phyloP scores from a whole-genome alignment of 805 yeast species.

The Candida tammaniensis region DNA sequence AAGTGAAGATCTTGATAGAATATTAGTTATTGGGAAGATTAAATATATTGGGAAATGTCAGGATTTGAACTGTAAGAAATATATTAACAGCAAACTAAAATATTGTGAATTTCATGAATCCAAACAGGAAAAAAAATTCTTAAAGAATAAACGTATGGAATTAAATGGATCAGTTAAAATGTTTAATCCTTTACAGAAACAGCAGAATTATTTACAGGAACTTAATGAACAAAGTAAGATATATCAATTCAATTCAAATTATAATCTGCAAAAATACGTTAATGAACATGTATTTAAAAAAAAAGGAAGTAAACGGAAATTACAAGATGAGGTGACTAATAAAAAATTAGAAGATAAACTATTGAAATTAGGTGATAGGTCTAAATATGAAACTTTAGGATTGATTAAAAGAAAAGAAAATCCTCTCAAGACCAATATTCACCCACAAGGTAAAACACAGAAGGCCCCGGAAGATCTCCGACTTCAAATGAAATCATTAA shows the following conservation, averaged over 20 bases:
- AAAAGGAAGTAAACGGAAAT: constrained; percentile 33
- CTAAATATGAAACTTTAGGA: constrained; percentile 20
- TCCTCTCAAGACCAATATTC: neutral
- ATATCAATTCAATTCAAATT: constrained; percentile 17
- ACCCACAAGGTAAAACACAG: constrained; percentile 1
- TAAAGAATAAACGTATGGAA: constrained; percentile 61
- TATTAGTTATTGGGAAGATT: constrained; percentile 74
- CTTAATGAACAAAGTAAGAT: constrained; percentile 23
- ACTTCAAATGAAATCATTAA: constrained; percentile 8
- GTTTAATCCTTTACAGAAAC: constrained; percentile 36
- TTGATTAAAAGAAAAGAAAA: constrained; percentile 11
- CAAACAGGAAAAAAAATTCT: constrained; percentile 11
- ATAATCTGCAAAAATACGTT: constrained; percentile 36
- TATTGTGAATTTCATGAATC: constrained; percentile 14
- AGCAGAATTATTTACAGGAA: constrained; percentile 9
- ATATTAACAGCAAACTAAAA: constrained; percentile 20
- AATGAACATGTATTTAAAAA: constrained; percentile 46
- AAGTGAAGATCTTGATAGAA: constrained; percentile 28
- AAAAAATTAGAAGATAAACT: constrained; percentile 37
- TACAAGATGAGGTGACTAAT: constrained; percentile 26
- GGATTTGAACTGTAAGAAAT: constrained; percentile 42
- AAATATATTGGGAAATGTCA: constrained; percentile 67
- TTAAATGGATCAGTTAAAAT: constrained; percentile 58
- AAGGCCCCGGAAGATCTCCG: no score
- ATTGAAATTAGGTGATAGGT: constrained; percentile 15